Evolutionary conservation across 2,329 filamentous ascomycete species (phyloP).

Genomic region (Aciculosporium take): DNA sequence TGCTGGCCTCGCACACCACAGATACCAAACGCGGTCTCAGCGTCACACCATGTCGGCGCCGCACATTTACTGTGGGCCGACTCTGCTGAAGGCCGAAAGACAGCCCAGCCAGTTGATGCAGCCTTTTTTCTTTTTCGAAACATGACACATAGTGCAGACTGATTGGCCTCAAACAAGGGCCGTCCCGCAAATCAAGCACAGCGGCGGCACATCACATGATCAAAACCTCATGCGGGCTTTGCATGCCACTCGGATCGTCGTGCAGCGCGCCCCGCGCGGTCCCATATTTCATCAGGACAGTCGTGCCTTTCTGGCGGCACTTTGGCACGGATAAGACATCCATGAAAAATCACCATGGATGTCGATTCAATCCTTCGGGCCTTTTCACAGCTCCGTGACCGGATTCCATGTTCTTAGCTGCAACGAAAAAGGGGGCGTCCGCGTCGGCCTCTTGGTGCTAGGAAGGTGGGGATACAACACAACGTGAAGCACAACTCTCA

Average conservation of each 20-base stretch:
- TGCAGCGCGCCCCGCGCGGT: slow-evolving; percentile 18
- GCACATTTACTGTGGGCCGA: too few species aligned
- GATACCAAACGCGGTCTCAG: too few species aligned
- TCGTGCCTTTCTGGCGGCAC: not conserved
- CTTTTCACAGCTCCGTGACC: too few species aligned
- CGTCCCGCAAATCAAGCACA: slow-evolving; percentile 26
- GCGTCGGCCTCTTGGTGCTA: too few species aligned
- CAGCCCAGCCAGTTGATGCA: not conserved
- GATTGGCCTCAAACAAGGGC: slow-evolving; percentile 17
- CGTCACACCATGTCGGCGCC: not conserved
- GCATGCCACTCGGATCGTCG: slow-evolving; percentile 17
- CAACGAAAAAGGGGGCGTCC: too few species aligned
- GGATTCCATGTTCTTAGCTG: too few species aligned
- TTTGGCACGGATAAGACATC: not conserved
- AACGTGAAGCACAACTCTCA: too few species aligned
- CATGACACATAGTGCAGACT: slow-evolving; percentile 1
- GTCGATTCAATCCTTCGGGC: not conserved
- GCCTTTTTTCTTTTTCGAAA: not conserved
- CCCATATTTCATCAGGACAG: slow-evolving; percentile 14
- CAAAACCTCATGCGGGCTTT: slow-evolving; percentile 18
- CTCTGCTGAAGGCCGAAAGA: not conserved
- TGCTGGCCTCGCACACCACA: too few species aligned
- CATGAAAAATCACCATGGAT: not conserved
- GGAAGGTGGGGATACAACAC: too few species aligned
- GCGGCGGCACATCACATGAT: slow-evolving; percentile 20